These are phyloP conservation scores for Trametes maxima DNA, from an alignment of 768 basidiomycete genomes.

Conservation along the genomic window DNA sequence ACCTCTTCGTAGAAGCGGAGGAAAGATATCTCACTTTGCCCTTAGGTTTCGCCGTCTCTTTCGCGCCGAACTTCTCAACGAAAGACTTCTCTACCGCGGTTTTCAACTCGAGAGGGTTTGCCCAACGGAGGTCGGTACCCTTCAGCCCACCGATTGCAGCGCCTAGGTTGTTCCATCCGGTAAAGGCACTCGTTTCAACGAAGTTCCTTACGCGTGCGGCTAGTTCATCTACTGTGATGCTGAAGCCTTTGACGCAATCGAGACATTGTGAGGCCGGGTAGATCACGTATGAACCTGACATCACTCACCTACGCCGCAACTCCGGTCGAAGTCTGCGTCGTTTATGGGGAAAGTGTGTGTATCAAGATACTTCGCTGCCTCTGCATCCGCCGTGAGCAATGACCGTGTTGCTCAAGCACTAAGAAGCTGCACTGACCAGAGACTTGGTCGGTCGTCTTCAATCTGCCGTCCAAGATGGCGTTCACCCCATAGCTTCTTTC, in stretches of 20 bases:
- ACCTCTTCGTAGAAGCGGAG: neutral
- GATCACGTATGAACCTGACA: neutral
- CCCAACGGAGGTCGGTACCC: constrained; percentile 74
- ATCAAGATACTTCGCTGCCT: constrained; percentile 77
- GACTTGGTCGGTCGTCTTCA: constrained; percentile 87
- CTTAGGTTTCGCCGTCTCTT: constrained; percentile 66
- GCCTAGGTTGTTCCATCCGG: constrained; percentile 80
- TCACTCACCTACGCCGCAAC: constrained; percentile 84
- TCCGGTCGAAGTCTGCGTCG: constrained; percentile 68
- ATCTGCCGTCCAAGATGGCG: constrained; percentile 69
- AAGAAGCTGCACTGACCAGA: constrained; percentile 55
- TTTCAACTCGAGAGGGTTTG: constrained; percentile 82
- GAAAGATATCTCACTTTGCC: constrained; percentile 49
- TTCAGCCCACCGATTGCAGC: constrained; percentile 66
- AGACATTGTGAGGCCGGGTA: neutral
- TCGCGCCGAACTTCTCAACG: constrained; percentile 67
- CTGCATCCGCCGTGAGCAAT: constrained; percentile 38
- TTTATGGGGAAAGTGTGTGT: constrained; percentile 61
- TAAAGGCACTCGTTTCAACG: constrained; percentile 52
- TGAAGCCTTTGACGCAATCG: constrained; percentile 59
- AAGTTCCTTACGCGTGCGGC: constrained; percentile 55
- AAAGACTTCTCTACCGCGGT: constrained; percentile 75
- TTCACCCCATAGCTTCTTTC: constrained; percentile 63
- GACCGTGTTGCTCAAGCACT: neutral
- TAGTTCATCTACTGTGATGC: constrained; percentile 70